These are phyloP conservation scores for Lophiotrema nucula DNA, from an alignment of 495 filamentous ascomycete genomes.

Conservation along the genomic window DNA sequence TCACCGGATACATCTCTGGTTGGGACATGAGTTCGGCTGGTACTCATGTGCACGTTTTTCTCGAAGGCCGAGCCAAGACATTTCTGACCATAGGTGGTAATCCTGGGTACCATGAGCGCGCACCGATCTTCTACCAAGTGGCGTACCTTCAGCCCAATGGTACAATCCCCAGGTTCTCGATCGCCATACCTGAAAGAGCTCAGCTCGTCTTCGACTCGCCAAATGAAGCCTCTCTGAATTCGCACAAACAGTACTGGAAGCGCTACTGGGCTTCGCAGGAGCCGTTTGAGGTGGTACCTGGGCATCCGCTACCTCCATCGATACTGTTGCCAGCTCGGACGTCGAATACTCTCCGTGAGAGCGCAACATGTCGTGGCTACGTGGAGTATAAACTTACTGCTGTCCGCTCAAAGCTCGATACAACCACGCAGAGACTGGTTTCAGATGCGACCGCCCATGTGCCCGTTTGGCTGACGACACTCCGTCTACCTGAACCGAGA, in stretches of 20 bases:
- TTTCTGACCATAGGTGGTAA: background rate
- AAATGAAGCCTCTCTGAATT: background rate
- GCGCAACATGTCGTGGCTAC: background rate
- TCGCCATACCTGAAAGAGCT: background rate
- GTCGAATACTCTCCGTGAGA: background rate
- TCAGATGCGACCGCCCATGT: background rate
- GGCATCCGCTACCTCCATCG: slow-evolving; percentile 11
- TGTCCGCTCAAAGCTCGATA: background rate
- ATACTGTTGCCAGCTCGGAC: background rate
- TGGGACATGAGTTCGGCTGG: background rate
- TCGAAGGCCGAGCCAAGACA: slow-evolving; percentile 10
- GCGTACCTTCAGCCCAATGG: background rate
- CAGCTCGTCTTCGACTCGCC: background rate
- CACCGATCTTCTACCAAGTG: slow-evolving; percentile 5
- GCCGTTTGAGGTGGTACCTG: background rate
- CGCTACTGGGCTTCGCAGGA: slow-evolving; percentile 6
- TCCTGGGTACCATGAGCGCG: background rate
- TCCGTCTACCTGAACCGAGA: background rate
- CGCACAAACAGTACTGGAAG: background rate
- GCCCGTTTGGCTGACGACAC: slow-evolving; percentile 4
- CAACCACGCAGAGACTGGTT: background rate
- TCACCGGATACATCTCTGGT: slow-evolving; percentile 5
- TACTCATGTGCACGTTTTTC: slow-evolving; percentile 3
- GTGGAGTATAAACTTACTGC: slow-evolving; percentile 16
- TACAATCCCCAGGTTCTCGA: slow-evolving; percentile 7